Evolutionary conservation across 2,329 filamentous ascomycete species (phyloP).

Genomic region (Pestalotiopsis sp.): DNA sequence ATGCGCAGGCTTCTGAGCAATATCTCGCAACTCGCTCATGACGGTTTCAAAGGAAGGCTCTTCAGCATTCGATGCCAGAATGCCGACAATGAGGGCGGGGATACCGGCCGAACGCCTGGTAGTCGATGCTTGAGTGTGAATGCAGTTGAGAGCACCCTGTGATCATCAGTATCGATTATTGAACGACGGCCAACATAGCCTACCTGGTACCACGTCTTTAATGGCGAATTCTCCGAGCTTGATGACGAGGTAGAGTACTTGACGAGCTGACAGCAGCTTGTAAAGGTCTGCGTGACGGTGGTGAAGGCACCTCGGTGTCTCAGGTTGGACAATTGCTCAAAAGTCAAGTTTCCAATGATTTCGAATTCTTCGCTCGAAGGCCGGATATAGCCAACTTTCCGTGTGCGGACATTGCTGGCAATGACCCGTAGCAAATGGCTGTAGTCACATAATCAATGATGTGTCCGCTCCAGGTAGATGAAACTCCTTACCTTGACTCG

Average conservation of each 20-base stretch:
- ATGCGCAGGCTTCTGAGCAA: slow-evolving; percentile 56
- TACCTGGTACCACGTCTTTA: slow-evolving; percentile 73
- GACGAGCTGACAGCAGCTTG: slow-evolving; percentile 71
- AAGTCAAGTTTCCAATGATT: slow-evolving; percentile 72
- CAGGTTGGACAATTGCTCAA: slow-evolving; percentile 79
- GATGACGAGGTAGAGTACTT: slow-evolving; percentile 43
- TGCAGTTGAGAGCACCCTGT: slow-evolving; percentile 67
- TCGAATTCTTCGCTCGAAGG: slow-evolving; percentile 59
- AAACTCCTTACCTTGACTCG: slow-evolving; percentile 74
- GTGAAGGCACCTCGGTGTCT: slow-evolving; percentile 93
- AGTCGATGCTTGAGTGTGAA: slow-evolving; percentile 75
- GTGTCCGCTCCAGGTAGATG: background rate
- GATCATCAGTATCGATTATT: slow-evolving; percentile 17
- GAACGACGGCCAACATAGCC: slow-evolving; percentile 14
- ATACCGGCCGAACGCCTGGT: slow-evolving; percentile 92
- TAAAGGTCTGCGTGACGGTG: slow-evolving; percentile 87
- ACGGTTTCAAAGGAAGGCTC: slow-evolving; percentile 65
- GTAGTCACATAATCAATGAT: background rate
- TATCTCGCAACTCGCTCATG: slow-evolving; percentile 62
- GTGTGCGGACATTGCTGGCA: slow-evolving; percentile 54
- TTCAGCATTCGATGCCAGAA: slow-evolving; percentile 67
- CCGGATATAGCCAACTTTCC: slow-evolving; percentile 44
- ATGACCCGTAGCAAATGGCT: slow-evolving; percentile 73
- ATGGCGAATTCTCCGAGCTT: slow-evolving; percentile 44
- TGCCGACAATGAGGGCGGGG: slow-evolving; percentile 80